phyloP scores from a whole-genome alignment of 257 asterid genomes.

The Salvia splendens region DNA sequence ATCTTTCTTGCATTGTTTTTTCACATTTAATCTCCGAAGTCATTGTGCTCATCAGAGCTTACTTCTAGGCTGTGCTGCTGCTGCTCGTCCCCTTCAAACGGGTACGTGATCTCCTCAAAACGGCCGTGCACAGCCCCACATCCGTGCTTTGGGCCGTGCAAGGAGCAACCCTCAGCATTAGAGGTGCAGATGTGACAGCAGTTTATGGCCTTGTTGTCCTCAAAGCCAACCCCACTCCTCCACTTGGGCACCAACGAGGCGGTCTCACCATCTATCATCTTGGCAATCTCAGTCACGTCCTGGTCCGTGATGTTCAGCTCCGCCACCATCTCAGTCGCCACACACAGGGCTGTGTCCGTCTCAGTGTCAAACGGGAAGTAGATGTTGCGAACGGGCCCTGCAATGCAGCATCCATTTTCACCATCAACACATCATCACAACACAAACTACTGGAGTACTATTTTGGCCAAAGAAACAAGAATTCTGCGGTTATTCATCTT shows the following conservation, averaged over 20 bases:
- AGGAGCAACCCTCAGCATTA: conserved; percentile 29
- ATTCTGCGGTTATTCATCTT: too few species aligned
- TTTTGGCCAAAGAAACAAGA: too few species aligned
- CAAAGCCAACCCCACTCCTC: conserved; percentile 44
- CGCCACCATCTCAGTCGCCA: conserved; percentile 83
- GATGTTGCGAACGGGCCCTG: conserved; percentile 84
- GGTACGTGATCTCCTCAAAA: conserved; percentile 69
- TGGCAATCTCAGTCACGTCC: conserved; percentile 74
- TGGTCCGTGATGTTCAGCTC: conserved; percentile 84
- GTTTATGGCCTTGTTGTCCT: conserved; percentile 28
- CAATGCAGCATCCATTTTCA: conserved; percentile 13
- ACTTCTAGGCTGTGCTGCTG: conserved; percentile 7
- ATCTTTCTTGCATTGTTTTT: not conserved
- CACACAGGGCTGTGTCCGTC: conserved; percentile 68
- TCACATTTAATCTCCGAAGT: too few species aligned
- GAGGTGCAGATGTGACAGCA: conserved; percentile 48
- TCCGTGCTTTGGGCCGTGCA: conserved; percentile 50
- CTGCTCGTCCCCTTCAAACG: conserved; percentile 52
- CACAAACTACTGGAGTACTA: too few species aligned
- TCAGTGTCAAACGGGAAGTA: conserved; percentile 82
- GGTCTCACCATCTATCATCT: conserved; percentile 77
- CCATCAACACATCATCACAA: not conserved
- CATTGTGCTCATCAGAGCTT: conserved; percentile 6
- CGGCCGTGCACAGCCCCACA: conserved; percentile 70
- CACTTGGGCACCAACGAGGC: conserved; percentile 73